Evolutionary conservation across 805 yeast species (phyloP), one percentile per base, ranked within the genome.

Genomic region (Zygotorulaspora florentina): DNA sequence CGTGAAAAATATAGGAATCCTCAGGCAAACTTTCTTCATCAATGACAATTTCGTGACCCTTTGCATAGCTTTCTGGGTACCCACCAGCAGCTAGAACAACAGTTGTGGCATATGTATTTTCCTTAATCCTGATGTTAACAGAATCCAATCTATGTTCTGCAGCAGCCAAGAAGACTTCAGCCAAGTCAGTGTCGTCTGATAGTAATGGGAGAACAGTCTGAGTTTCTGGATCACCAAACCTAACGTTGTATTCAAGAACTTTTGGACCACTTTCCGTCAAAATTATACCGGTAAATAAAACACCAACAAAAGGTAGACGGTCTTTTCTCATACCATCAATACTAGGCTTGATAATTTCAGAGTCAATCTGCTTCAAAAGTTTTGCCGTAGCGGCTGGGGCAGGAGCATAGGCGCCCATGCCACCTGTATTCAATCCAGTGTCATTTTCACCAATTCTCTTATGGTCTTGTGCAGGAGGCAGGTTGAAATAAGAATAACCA

Each of bases 381-480:
- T 76, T 74, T 2, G 87, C 81, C 15, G 97, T 87, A 15, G 95
- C 98, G 52, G 88, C 75, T 46, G 99, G 99, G 9, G 98, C 95
- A 27, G 99, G 99, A 7, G 98, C 93, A 62, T 93, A 93, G 7
- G 98, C 96, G 53, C 99, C 99, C 99, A 93, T 93, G 53, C 99
- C 99, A 56, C 99, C 99, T 31, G 99, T 93, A 71, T 93, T 93
- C 52, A 91, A 76, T 20, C 99, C 99, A 33, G 81, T 73, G 66
- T 93, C 99, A 50, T 90, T 90, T 60, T 95, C 87, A 45, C 95
- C 95, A 56, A 85, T 77, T 67, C 99, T 83, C 73, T 93, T 93
- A 71, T 93, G 99, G 65, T 93, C 99, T 71, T 93, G 99, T 23
- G 98, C 96, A 37, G 98, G 87, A 35, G 99, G 99, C 48, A 93